Evolutionary conservation across 257 asterid genomes (phyloP).

Genomic region (Gentiana macrophylla): DNA sequence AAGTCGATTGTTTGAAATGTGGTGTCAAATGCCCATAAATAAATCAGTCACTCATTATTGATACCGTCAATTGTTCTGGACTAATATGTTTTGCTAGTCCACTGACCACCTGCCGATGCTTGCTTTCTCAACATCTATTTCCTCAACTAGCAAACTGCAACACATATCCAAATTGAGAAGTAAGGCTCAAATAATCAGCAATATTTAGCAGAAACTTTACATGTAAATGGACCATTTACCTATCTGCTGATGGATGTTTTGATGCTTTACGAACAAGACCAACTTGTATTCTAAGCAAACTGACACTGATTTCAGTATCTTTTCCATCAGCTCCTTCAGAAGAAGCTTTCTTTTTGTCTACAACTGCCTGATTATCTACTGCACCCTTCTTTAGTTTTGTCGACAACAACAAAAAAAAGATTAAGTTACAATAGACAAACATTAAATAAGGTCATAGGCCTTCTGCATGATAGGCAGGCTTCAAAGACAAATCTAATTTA

Average conservation of each 20-base stretch:
- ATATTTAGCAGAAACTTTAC: not conserved
- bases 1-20: no score
- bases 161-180: slow-evolving; percentile 11
- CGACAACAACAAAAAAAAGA: slow-evolving; percentile 2
- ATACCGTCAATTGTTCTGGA: slow-evolving; percentile 80
- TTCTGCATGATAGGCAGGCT: no score
- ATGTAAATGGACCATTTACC: slow-evolving; percentile 24
- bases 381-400: not conserved
- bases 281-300: slow-evolving; percentile 86
- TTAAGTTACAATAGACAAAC: not conserved
- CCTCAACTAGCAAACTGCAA: slow-evolving; percentile 90
- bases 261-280: slow-evolving; percentile 77
- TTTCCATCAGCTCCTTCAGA: slow-evolving; percentile 49
- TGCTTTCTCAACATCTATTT: slow-evolving; percentile 87
- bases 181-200: not conserved
- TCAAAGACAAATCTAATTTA: no score
- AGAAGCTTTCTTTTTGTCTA: slow-evolving; percentile 52
- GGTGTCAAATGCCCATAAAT: no score
- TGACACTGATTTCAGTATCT: slow-evolving; percentile 57
- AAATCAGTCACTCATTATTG: slow-evolving; percentile 9
- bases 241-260: slow-evolving; percentile 96
- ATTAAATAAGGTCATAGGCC: no score
- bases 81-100: slow-evolving; percentile 84
- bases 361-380: slow-evolving; percentile 12
- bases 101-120: slow-evolving; percentile 92